Evolutionary conservation across 129 eudicot species (phyloP), one percentile per base, ranked within the genome.

Genomic region (carrot (Daucus carota)): DNA sequence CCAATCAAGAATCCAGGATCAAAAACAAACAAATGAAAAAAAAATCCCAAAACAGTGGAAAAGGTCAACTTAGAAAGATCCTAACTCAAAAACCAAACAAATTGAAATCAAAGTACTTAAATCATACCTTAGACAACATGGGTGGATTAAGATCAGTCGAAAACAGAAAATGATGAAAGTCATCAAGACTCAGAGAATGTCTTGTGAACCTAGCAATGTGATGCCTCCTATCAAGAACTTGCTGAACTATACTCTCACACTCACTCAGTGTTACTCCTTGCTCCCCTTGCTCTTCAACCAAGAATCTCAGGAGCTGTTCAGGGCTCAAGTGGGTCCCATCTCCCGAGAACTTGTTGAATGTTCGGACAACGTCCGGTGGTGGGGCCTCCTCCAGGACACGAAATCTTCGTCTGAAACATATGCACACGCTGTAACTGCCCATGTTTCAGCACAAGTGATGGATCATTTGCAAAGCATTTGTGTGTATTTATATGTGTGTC

Each of bases 401-500:
- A 76, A 93, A 93, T 73, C 80, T 87, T 70, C 98, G 75, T 8
- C 88, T 90, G 68, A 90, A 93, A 45, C 98, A 93, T 22, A 88
- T 78, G 63, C 98, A 93, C 3, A 93, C 80, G 76, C 96, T 90
- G 80, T 85, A 93, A 77, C 89, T 92, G 73, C 92, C 96, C 96
- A 92, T 88, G 2, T 57, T n/a, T 8, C 24, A 18, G 8, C 26
- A 18, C 59, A 18, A 50, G 14, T 0, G 11, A 8, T n/a, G 1
- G 65, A 57, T 57, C 65, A 54, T 54, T 54, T 57, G 13, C 9
- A 8, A 0, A 1, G 1, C 8, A 10, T 0, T 2, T 0, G 3
- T 9, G 10, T 12, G 15, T 57, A 57, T n/a, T 2, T n/a, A 57
- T 54, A 54, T 20, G 60, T 50, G 28, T 50, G 60, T 18, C 0